phyloP scores from a whole-genome alignment of 257 asterid genomes.

The Solanum rostratum region DNA sequence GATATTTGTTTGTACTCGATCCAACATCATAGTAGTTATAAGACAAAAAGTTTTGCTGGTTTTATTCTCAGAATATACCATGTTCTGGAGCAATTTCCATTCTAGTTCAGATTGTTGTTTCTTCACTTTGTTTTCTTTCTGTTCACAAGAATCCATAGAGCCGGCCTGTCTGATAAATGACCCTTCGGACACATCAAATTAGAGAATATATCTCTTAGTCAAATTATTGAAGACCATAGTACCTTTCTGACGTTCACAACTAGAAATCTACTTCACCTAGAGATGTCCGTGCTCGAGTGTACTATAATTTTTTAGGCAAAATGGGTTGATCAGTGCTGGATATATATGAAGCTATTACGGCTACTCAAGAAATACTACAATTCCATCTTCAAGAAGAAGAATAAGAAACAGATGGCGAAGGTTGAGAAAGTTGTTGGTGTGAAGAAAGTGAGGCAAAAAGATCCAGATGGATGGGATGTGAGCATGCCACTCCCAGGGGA shows the following conservation, averaged over 20 bases:
- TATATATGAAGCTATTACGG: background rate
- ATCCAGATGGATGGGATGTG: constrained; percentile 35
- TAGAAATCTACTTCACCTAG: constrained; percentile 16
- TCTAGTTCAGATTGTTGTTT: background rate
- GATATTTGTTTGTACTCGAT: background rate
- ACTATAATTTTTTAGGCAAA: no score
- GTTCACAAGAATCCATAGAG: background rate
- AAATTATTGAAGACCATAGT: background rate
- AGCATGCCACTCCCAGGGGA: constrained; percentile 48
- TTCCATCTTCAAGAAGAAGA: background rate
- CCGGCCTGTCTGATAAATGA: background rate
- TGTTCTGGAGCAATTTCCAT: background rate
- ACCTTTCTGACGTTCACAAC: constrained; percentile 17
- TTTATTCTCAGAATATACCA: background rate
- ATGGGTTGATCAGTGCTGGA: background rate
- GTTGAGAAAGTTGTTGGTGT: constrained; percentile 25
- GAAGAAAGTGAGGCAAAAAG: constrained; percentile 31
- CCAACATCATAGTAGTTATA: background rate
- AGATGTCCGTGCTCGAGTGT: background rate
- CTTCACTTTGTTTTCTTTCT: background rate
- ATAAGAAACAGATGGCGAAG: constrained; percentile 7
- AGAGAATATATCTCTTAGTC: background rate
- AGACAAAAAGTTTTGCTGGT: background rate
- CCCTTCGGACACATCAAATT: constrained; percentile 19
- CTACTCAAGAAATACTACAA: background rate